Evolutionary conservation across 1,139 yeast species (phyloP), one percentile per base, ranked within the genome.

Genomic region (Taiozyma onychis): DNA sequence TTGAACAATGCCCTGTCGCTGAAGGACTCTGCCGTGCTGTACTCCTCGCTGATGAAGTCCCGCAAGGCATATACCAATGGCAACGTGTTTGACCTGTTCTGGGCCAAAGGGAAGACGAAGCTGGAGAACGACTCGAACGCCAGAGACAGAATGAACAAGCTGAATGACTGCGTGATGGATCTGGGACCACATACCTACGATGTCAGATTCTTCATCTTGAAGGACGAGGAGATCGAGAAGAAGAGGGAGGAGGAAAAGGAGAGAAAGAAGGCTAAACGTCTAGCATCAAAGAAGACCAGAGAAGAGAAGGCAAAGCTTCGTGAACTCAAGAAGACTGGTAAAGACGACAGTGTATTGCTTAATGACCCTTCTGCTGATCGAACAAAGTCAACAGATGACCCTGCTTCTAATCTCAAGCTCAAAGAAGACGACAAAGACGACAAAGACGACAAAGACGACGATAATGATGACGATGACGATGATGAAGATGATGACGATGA

Each of bases 111-210:
- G 64, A 76, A 54, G 46, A 58, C 59, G 18, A 60, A 58, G 47
- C 62, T 74, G 10, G 81, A 81, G 65, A 85, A 85, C 37, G 55
- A 66, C 56, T 51, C 65, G 51, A 53, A 57, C 57, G 66, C 69
- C 8, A 74, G 95, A 57, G 98, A 93, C 58, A 84, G 84, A 48
- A 90, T 91, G 97, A 87, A 89, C 51, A 89, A 89, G 63, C 70
- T 93, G 52, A 81, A 95, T 60, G 97, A 91, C 58, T 82, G 91
- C 51, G 70, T 74, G 1, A 68, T 90, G 70, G 73, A 75, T 6
- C 74, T 87, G 39, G 98, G 97, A 0, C 97, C 97, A 0, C 99
- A 93, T 67, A 69, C 72, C 0, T 88, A 88, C 65, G 90, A 85
- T 43, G 77, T 86, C 7, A 73, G 95, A 54, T 67, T 93, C 44